These are phyloP conservation scores for Tricholoma furcatifolium DNA, from an alignment of 768 basidiomycete genomes.

Conservation along the genomic window DNA sequence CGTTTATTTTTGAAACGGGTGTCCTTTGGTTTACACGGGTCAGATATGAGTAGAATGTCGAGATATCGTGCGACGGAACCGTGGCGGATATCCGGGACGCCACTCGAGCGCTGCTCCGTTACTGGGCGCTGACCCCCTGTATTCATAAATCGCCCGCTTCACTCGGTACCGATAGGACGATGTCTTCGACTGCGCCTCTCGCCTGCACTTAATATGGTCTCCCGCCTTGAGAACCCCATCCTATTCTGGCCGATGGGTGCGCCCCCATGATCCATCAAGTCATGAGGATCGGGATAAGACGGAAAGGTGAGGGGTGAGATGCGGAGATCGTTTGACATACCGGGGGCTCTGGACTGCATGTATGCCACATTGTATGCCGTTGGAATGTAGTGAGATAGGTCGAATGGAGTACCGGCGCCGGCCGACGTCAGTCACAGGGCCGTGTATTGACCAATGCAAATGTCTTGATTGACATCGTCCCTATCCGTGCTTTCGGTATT, in stretches of 20 bases:
- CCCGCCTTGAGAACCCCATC: not conserved
- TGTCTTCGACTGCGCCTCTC: too few relatives aligned
- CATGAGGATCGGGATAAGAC: conserved; percentile 6
- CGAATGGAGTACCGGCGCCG: not conserved
- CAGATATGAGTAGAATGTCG: too few relatives aligned
- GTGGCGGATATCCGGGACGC: too few relatives aligned
- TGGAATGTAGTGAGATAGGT: not conserved
- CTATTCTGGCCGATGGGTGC: not conserved
- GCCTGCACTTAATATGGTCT: not conserved
- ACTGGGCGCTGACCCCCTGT: too few relatives aligned
- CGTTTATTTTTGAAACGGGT: too few relatives aligned
- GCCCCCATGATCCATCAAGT: conserved; percentile 11
- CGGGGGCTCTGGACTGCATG: not conserved
- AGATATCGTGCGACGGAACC: too few relatives aligned
- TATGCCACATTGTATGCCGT: conserved; percentile 2
- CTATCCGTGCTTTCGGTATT: conserved; percentile 5
- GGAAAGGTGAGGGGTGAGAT: not conserved
- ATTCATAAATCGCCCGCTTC: not conserved
- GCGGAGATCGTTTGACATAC: not conserved
- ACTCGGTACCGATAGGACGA: not conserved
- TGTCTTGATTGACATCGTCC: conserved; percentile 15
- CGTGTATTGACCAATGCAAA: conserved; percentile 3
- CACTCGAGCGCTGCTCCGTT: too few relatives aligned
- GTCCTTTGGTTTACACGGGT: too few relatives aligned
- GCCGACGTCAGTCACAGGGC: conserved; percentile 7